Percentiles rank a stretch among this genome's conserved stretches.
Conservation (phyloP, 2,329 filamentous ascomycete species). For the Colletotrichum plurivorum region DNA sequence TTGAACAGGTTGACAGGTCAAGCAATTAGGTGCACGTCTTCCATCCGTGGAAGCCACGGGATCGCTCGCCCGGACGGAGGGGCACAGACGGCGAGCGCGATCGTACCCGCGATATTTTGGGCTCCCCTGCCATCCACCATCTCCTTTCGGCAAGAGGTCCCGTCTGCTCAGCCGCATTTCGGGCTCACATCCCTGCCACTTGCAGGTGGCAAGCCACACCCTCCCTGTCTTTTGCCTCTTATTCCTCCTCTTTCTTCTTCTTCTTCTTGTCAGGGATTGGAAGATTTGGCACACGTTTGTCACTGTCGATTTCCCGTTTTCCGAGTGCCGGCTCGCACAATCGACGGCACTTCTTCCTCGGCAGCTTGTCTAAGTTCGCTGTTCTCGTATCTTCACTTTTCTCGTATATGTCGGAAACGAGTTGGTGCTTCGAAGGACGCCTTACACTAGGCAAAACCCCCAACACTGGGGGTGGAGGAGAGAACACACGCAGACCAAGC, state of each 20-base stretch:
- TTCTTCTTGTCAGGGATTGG: background rate
- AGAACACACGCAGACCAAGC: conserved; percentile 25
- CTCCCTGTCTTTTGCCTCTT: conserved; percentile 7
- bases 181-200: conserved; percentile 23
- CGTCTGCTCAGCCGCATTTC: conserved; percentile 34
- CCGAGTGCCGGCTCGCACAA: background rate
- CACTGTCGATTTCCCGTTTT: background rate
- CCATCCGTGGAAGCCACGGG: conserved; percentile 4
- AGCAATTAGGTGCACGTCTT: no score
- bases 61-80: no score
- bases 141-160: conserved; percentile 9
- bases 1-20: background rate
- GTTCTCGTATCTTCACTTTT: no score
- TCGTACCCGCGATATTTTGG: conserved; percentile 1
- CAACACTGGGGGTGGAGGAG: background rate
- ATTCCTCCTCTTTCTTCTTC: background rate
- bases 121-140: conserved; percentile 4
- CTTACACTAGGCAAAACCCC: background rate
- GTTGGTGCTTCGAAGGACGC: background rate
- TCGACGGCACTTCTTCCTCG: background rate
- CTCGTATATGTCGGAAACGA: background rate
- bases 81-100: conserved; percentile 20
- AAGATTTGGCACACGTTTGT: background rate
- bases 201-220: conserved; percentile 31
- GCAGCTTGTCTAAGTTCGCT: conserved; percentile 4